Base-by-base conservation (phyloP, 352 stramenopile genomes). In the Globisporangium nagaii region DNA sequence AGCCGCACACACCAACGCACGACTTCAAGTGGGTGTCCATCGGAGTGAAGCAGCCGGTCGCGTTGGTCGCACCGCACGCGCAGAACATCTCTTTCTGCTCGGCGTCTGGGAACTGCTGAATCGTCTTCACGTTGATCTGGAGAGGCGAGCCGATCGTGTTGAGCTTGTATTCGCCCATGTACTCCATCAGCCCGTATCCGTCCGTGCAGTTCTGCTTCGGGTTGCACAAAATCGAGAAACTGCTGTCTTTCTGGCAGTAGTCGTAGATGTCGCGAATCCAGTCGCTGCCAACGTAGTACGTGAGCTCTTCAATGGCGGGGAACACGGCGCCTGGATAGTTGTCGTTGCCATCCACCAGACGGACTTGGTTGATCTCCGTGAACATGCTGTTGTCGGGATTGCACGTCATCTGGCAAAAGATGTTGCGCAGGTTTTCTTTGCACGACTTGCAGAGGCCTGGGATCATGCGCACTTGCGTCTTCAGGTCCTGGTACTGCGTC, bases 251-350 rank as follows among this genome's bases (percentile, higher is more conserved):
- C 47, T 81, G 58, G 25, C 70, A 84, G 44, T 71, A 85, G 52
- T 85, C 73, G 47, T 87, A 87, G 11, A 87, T 65, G 51, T 87
- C 76, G 10, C 76, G 76, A 25, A 84, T 67, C 71, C 65, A 82
- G 62, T 87, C 73, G 27, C 68, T 70, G 30, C 76, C 72, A 15
- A 85, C 76, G 51, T 79, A 84, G 57, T 81, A 87, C 30, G 71
- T 85, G 45, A 58, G 56, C 22, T 84, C 67, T 58, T 85, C 72
- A 15, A 84, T 63, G 10, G 73, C 71, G 11, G 76, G 74, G 54
- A 79, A 86, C 2, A 83, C 45, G 0, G 66, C 62, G 7, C 36
- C 59, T 19, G 43, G 37, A 35, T 81, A 63, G 12, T 77, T 59
- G 34, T 75, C 68, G 36, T 82, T 62, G 19, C 71, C 68, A 19